These are phyloP conservation scores for Crucibulum laeve DNA, from an alignment of 768 basidiomycete genomes.

Conservation along the genomic window DNA sequence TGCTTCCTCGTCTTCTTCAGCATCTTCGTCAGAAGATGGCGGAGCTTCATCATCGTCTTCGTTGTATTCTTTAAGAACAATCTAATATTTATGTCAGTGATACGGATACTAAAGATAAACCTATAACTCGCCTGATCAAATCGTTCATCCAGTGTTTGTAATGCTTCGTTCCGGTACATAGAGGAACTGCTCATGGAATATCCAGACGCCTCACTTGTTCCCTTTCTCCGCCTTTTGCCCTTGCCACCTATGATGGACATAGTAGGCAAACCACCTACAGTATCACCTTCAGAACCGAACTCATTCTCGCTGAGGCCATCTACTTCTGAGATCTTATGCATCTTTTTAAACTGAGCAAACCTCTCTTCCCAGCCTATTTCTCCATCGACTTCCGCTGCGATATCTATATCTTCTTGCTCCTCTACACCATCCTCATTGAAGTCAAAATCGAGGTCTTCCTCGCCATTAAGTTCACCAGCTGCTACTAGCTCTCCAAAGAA, in stretches of 20 bases:
- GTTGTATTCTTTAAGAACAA: slow-evolving; percentile 81
- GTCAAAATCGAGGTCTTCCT: slow-evolving; percentile 62
- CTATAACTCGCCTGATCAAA: slow-evolving; percentile 77
- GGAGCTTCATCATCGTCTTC: slow-evolving; percentile 41
- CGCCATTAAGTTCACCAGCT: slow-evolving; percentile 62
- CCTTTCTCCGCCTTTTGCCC: slow-evolving; percentile 63
- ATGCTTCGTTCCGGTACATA: slow-evolving; percentile 87
- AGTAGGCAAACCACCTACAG: slow-evolving; percentile 65
- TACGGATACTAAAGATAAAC: not conserved
- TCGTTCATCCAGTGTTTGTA: slow-evolving; percentile 85
- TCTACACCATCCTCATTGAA: slow-evolving; percentile 53
- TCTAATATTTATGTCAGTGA: slow-evolving; percentile 23
- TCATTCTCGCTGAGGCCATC: slow-evolving; percentile 43
- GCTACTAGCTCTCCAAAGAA: slow-evolving; percentile 72
- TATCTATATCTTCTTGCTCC: slow-evolving; percentile 14
- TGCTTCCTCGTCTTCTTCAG: slow-evolving; percentile 61
- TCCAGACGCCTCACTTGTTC: slow-evolving; percentile 82
- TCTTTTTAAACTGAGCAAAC: slow-evolving; percentile 76
- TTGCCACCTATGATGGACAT: slow-evolving; percentile 80
- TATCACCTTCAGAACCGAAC: slow-evolving; percentile 73
- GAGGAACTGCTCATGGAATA: slow-evolving; percentile 98
- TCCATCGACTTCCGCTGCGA: slow-evolving; percentile 20
- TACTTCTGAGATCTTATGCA: slow-evolving; percentile 42
- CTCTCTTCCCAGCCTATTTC: slow-evolving; percentile 69
- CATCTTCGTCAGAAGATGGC: slow-evolving; percentile 30